These are phyloP conservation scores for Penicillium sp. DNA, from an alignment of 2,329 filamentous ascomycete genomes.

Conservation along the genomic window DNA sequence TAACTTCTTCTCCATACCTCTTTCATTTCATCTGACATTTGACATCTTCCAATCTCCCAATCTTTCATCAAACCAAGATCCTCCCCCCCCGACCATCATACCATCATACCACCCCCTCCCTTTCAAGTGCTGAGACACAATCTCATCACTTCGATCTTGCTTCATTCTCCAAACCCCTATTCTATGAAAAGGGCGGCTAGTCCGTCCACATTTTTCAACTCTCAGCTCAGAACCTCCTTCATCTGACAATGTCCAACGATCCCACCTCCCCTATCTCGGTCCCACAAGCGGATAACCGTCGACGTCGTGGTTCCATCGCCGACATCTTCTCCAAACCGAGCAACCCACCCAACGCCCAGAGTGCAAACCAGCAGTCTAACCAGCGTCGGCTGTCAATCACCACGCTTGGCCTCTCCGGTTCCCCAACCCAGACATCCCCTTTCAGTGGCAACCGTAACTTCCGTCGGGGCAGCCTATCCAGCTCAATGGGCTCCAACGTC, in stretches of 20 bases:
- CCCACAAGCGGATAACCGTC: slow-evolving; percentile 27
- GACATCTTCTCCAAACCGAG: slow-evolving; percentile 34
- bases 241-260: slow-evolving; percentile 37
- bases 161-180: not conserved
- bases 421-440: slow-evolving; percentile 49
- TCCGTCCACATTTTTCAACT: slow-evolving; percentile 16
- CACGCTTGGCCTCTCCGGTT: slow-evolving; percentile 65
- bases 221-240: not conserved
- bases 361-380: slow-evolving; percentile 40
- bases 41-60: not conserved
- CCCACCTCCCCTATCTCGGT: slow-evolving; percentile 36
- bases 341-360: slow-evolving; percentile 29
- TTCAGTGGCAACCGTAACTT: slow-evolving; percentile 46
- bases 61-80: not conserved
- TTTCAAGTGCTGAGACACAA: not conserved
- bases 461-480: slow-evolving; percentile 61
- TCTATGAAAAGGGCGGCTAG: slow-evolving; percentile 22
- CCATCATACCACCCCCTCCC: not conserved
- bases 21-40: not conserved
- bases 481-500: slow-evolving; percentile 41
- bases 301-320: slow-evolving; percentile 42
- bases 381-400: slow-evolving; percentile 63
- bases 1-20: not conserved
- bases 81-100: not conserved
- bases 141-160: not conserved